Evolutionary conservation across 805 yeast genomes (phyloP).

Genomic region (Jamesozyma lodderae): DNA sequence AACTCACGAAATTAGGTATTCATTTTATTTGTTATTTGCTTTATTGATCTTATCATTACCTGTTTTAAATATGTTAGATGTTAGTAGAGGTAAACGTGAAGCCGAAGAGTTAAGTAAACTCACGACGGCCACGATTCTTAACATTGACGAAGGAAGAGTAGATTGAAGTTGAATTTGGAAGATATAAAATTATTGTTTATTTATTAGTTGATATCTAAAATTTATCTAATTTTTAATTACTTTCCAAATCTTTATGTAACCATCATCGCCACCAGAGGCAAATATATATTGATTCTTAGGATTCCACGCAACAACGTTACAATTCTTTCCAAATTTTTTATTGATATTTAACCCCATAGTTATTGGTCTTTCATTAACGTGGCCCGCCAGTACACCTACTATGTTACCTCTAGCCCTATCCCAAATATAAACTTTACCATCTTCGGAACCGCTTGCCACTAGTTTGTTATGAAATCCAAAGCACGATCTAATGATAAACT

Average conservation of each 20-base stretch:
- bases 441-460: conserved; percentile 76
- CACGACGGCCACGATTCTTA: conserved; percentile 1
- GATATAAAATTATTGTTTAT: not conserved
- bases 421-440: conserved; percentile 72
- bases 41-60: conserved; percentile 50
- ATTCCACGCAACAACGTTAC: conserved; percentile 78
- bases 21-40: conserved; percentile 53
- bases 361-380: conserved; percentile 14
- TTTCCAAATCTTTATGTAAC: conserved; percentile 62
- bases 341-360: conserved; percentile 7
- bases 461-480: conserved; percentile 66
- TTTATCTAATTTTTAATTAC: conserved; percentile 19
- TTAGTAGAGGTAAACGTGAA: conserved; percentile 53
- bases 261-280: conserved; percentile 84
- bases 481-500: conserved; percentile 63
- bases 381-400: conserved; percentile 33
- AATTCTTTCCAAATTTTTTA: conserved; percentile 29
- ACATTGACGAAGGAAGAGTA: not conserved
- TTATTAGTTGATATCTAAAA: not conserved
- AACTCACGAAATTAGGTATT: conserved; percentile 65
- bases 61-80: conserved; percentile 44
- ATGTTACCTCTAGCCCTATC: conserved; percentile 62
- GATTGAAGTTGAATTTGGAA: not conserved
- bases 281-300: conserved; percentile 40
- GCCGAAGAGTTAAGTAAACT: conserved; percentile 34